These are phyloP conservation scores for Strigomonas galati DNA, from an alignment of 208 protist species.

Conservation along the genomic window DNA sequence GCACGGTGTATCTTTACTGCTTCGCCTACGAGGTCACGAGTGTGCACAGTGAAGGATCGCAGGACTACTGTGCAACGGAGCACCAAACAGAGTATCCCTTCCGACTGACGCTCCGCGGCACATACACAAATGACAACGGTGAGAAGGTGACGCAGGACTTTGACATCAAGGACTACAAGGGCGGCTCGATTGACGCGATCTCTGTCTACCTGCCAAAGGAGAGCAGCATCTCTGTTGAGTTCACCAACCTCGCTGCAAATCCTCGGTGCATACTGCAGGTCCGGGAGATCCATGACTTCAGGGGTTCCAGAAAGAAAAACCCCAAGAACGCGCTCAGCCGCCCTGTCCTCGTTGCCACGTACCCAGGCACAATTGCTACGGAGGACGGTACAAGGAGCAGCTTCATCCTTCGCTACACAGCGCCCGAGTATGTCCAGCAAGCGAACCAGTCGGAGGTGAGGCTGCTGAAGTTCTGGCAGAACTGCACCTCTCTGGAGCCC, in stretches of 20 bases:
- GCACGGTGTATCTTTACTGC: slow-evolving; percentile 38
- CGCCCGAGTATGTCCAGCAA: not conserved
- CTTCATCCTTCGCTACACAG: slow-evolving; percentile 45
- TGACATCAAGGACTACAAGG: slow-evolving; percentile 53
- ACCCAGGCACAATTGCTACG: slow-evolving; percentile 50
- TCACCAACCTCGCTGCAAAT: slow-evolving; percentile 51
- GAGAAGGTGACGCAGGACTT: slow-evolving; percentile 25
- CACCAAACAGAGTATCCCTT: slow-evolving; percentile 72
- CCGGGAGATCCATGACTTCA: slow-evolving; percentile 10
- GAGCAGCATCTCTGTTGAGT: slow-evolving; percentile 43
- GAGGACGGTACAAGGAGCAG: slow-evolving; percentile 24
- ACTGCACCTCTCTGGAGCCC: slow-evolving; percentile 9
- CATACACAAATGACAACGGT: slow-evolving; percentile 23
- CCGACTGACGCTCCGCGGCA: slow-evolving; percentile 36
- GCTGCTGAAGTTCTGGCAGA: slow-evolving; percentile 23
- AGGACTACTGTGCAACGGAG: slow-evolving; percentile 48
- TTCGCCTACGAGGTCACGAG: slow-evolving; percentile 65
- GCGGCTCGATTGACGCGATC: slow-evolving; percentile 49
- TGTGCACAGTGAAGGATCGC: slow-evolving; percentile 22
- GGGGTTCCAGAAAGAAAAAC: too few relatives aligned
- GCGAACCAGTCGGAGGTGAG: slow-evolving; percentile 9
- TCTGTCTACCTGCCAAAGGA: slow-evolving; percentile 25
- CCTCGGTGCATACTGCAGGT: slow-evolving; percentile 37
- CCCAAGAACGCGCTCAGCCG: too few relatives aligned
- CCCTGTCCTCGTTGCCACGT: slow-evolving; percentile 34